Conservation (phyloP, 2,329 filamentous ascomycete species). For the Leptographium radiaticola region DNA sequence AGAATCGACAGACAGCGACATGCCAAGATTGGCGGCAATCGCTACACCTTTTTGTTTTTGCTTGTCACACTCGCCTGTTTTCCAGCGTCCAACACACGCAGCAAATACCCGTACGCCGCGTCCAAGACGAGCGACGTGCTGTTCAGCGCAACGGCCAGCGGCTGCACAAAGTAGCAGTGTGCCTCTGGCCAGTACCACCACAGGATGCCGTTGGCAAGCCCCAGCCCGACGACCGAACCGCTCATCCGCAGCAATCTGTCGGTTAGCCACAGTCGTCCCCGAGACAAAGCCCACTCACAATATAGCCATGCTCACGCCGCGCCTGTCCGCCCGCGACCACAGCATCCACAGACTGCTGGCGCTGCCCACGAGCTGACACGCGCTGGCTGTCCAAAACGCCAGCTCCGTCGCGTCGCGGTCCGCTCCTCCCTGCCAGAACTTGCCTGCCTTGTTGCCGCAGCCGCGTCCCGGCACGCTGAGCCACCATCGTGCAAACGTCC, state of each 20-base stretch:
- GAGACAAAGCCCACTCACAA: constrained; percentile 22
- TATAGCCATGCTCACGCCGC: constrained; percentile 32
- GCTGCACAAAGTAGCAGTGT: constrained; percentile 31
- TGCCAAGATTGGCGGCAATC: no score
- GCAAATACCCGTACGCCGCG: constrained; percentile 20
- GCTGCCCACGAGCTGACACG: constrained; percentile 29
- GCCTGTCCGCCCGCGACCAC: constrained; percentile 30
- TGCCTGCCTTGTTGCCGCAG: constrained; percentile 30
- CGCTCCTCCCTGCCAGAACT: constrained; percentile 26
- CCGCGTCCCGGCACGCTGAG: constrained; percentile 22
- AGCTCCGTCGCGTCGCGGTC: constrained; percentile 35
- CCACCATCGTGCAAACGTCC: constrained; percentile 34
- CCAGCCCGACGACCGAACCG: constrained; percentile 28
- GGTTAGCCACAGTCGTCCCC: background rate
- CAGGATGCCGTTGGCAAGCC: constrained; percentile 24
- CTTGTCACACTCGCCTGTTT: no score
- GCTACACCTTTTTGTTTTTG: no score
- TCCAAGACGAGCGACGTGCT: constrained; percentile 28
- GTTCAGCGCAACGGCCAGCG: constrained; percentile 28
- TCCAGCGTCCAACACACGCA: background rate
- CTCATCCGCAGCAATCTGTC: constrained; percentile 28
- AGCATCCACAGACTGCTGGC: constrained; percentile 29
- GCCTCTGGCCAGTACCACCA: constrained; percentile 40
- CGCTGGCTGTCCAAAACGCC: constrained; percentile 33
- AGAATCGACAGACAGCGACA: no score